A percentile compares a stretch with the other conserved stretches of the same genome.
Conservation (phyloP, 495 filamentous ascomycete species). For the Neurospora sp. region DNA sequence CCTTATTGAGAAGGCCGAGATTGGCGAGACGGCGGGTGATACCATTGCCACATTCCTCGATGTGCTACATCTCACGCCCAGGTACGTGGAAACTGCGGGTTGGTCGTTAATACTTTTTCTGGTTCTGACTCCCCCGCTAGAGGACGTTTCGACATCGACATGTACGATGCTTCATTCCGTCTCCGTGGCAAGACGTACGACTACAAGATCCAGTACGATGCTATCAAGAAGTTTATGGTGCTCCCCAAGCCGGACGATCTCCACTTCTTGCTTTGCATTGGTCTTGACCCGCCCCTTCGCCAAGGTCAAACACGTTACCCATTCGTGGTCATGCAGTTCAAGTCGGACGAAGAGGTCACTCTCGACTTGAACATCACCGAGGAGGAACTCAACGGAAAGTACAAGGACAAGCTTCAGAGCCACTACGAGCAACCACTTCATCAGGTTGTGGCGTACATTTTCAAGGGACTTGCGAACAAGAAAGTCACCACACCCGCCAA, state of each 20-base stretch:
- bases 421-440: constrained; percentile 90
- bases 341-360: constrained; percentile 92
- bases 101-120: background rate
- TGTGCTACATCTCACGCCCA: constrained; percentile 92
- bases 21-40: constrained; percentile 95
- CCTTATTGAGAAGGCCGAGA: constrained; percentile 97
- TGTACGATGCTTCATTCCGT: constrained; percentile 97
- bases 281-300: constrained; percentile 88
- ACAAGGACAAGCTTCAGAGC: constrained; percentile 74
- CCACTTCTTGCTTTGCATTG: constrained; percentile 89
- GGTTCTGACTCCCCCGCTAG: constrained; percentile 40
- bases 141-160: constrained; percentile 99
- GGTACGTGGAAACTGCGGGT: constrained; percentile 42
- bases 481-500: constrained; percentile 88
- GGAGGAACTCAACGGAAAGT: constrained; percentile 68
- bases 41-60: constrained; percentile 96
- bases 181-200: constrained; percentile 98
- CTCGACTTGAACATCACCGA: constrained; percentile 97
- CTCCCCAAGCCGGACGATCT: constrained; percentile 95
- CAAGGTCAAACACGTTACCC: constrained; percentile 98
- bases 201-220: constrained; percentile 98
- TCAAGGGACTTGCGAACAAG: constrained; percentile 87
- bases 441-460: constrained; percentile 85
- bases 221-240: constrained; percentile 97
- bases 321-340: constrained; percentile 99